A percentile compares a stretch with the other conserved stretches of the same genome.
phyloP scores from a whole-genome alignment of 805 yeast species.

The Jamesozyma rosinii region DNA sequence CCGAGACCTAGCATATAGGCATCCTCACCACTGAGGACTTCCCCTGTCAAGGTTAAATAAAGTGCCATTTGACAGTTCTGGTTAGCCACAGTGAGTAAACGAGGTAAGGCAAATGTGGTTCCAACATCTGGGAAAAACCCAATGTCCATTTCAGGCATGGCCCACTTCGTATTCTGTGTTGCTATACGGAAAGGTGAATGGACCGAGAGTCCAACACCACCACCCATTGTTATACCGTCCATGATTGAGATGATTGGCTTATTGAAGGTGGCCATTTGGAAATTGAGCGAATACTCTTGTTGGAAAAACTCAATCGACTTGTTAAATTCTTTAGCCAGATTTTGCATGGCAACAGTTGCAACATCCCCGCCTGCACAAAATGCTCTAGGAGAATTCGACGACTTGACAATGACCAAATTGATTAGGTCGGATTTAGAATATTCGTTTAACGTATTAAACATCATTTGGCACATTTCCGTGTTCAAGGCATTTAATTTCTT shows the following conservation, averaged over 20 bases:
- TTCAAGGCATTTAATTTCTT: slow-evolving; percentile 77
- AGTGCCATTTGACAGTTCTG: slow-evolving; percentile 70
- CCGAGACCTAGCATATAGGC: slow-evolving; percentile 79
- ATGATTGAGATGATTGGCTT: slow-evolving; percentile 81
- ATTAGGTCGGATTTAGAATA: slow-evolving; percentile 61
- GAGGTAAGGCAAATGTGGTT: slow-evolving; percentile 78
- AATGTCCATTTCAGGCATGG: slow-evolving; percentile 97
- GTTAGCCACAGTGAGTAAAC: slow-evolving; percentile 36
- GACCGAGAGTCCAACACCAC: slow-evolving; percentile 87
- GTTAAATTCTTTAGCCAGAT: slow-evolving; percentile 37
- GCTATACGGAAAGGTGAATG: slow-evolving; percentile 90
- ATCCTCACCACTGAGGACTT: slow-evolving; percentile 65
- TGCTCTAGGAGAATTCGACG: slow-evolving; percentile 46
- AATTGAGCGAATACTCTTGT: slow-evolving; percentile 73
- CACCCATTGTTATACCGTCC: slow-evolving; percentile 96
- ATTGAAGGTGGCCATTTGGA: slow-evolving; percentile 65
- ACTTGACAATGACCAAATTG: slow-evolving; percentile 55
- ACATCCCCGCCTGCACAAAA: slow-evolving; percentile 98
- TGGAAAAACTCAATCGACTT: slow-evolving; percentile 61
- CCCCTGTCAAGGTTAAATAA: slow-evolving; percentile 81
- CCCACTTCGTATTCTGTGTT: slow-evolving; percentile 82
- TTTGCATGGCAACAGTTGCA: slow-evolving; percentile 60
- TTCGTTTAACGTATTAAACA: slow-evolving; percentile 66
- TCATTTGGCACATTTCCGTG: slow-evolving; percentile 61
- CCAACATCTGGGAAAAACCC: slow-evolving; percentile 97